These are phyloP conservation scores for Sugiyamaella lignohabitans DNA, from an alignment of 805 yeast species.

Conservation along the genomic window DNA sequence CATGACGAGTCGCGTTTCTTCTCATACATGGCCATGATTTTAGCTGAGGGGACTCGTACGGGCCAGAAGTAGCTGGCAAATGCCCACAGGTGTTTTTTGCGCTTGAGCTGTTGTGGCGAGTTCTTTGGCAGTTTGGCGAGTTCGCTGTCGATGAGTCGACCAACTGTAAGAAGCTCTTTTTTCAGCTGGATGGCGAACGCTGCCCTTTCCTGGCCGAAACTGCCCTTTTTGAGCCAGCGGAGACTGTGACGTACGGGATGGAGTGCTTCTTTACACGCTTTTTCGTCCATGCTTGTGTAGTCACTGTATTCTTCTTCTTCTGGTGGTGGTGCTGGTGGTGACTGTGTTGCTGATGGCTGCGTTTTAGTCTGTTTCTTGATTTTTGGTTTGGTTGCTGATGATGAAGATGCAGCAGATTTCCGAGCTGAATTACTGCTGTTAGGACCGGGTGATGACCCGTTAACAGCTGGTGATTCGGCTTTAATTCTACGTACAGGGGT, in stretches of 20 bases:
- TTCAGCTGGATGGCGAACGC: conserved; percentile 72
- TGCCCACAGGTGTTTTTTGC: conserved; percentile 70
- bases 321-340: background rate
- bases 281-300: conserved; percentile 75
- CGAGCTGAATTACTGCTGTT: background rate
- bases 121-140: conserved; percentile 25
- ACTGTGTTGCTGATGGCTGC: background rate
- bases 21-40: conserved; percentile 68
- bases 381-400: too few relatives aligned
- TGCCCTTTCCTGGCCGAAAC: conserved; percentile 62
- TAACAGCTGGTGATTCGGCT: background rate
- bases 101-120: conserved; percentile 29
- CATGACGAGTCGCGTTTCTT: conserved; percentile 19
- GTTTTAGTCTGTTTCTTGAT: background rate
- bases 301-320: conserved; percentile 39
- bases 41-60: conserved; percentile 58
- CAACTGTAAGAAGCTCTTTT: conserved; percentile 62
- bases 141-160: conserved; percentile 54
- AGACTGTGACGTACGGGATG: conserved; percentile 64
- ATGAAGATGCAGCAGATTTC: background rate
- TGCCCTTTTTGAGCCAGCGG: conserved; percentile 61
- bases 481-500: conserved; percentile 1
- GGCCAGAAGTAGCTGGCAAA: conserved; percentile 88
- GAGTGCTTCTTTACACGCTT: conserved; percentile 52
- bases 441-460: background rate